phyloP scores from a whole-genome alignment of 1,284 basidiomycete species.

The Puccinia hordei region DNA sequence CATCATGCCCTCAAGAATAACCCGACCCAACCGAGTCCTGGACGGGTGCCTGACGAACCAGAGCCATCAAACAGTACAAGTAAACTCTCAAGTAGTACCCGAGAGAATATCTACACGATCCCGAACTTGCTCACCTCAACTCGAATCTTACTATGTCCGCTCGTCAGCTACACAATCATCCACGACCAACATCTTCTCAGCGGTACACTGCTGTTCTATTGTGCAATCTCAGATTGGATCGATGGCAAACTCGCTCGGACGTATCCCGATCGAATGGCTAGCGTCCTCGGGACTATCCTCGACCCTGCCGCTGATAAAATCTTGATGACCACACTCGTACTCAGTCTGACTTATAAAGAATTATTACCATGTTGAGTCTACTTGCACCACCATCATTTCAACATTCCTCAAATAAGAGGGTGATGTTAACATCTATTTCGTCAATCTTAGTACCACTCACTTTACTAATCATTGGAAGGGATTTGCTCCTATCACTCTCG shows the following conservation, averaged over 20 bases:
- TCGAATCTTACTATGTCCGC: conserved; percentile 81
- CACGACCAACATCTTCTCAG: conserved; percentile 77
- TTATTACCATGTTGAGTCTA: conserved; percentile 74
- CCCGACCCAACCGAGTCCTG: neutral
- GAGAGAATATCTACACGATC: conserved; percentile 90
- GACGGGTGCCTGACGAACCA: neutral
- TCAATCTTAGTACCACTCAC: conserved; percentile 72
- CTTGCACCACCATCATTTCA: neutral
- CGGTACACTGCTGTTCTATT: conserved; percentile 78
- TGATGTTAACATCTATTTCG: neutral
- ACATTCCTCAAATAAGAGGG: neutral
- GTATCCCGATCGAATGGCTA: conserved; percentile 70
- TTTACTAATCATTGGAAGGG: conserved; percentile 82
- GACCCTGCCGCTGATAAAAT: conserved; percentile 97
- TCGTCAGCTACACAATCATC: conserved; percentile 89
- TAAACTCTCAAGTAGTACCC: neutral
- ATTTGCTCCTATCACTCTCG: conserved; percentile 79
- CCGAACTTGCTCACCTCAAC: conserved; percentile 88
- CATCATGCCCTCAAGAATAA: too few relatives aligned
- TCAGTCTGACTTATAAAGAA: conserved; percentile 79
- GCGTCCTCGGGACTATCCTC: conserved; percentile 88
- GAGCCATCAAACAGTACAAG: neutral
- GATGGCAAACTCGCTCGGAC: conserved; percentile 87
- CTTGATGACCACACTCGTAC: conserved; percentile 89
- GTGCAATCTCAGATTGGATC: conserved; percentile 85